phyloP scores from a whole-genome alignment of 768 basidiomycete genomes.

The Rhodocollybia butyracea region DNA sequence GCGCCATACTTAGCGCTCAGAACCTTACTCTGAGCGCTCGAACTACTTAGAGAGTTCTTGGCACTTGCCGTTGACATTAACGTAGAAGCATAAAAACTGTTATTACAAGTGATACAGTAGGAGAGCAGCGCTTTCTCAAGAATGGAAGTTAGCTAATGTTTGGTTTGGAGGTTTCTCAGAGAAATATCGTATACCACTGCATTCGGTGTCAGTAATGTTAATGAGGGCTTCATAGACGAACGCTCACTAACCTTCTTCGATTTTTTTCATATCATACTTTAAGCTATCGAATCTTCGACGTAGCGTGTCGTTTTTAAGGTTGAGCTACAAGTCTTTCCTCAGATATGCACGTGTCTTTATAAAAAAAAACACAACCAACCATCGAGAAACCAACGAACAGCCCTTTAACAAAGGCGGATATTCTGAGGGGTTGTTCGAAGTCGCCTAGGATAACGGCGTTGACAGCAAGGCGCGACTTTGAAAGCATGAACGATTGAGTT shows the following conservation, averaged over 20 bases:
- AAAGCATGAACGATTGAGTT: not conserved
- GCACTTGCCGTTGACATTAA: too few relatives aligned
- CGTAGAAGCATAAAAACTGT: too few relatives aligned
- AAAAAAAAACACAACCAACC: slow-evolving; percentile 37
- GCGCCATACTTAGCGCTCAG: not conserved
- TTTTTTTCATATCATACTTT: slow-evolving; percentile 86
- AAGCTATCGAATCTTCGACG: slow-evolving; percentile 77
- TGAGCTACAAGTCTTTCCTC: slow-evolving; percentile 45
- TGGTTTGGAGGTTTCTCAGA: slow-evolving; percentile 52
- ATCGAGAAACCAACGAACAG: slow-evolving; percentile 82
- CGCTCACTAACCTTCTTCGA: slow-evolving; percentile 69
- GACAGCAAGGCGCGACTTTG: slow-evolving; percentile 74
- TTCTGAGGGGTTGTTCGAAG: slow-evolving; percentile 74
- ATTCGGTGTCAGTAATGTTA: slow-evolving; percentile 4
- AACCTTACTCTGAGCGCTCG: not conserved
- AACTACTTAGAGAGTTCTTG: too few relatives aligned
- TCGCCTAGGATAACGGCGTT: slow-evolving; percentile 82
- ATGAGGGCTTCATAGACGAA: not conserved
- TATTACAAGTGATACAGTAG: too few relatives aligned
- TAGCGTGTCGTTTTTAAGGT: slow-evolving; percentile 75
- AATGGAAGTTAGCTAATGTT: too few relatives aligned
- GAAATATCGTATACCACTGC: slow-evolving; percentile 86
- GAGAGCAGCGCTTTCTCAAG: too few relatives aligned
- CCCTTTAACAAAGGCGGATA: slow-evolving; percentile 78
- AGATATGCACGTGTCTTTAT: not conserved